These are phyloP conservation scores for Sporothrix globosa DNA, from an alignment of 2,329 filamentous ascomycete species.

Conservation along the genomic window DNA sequence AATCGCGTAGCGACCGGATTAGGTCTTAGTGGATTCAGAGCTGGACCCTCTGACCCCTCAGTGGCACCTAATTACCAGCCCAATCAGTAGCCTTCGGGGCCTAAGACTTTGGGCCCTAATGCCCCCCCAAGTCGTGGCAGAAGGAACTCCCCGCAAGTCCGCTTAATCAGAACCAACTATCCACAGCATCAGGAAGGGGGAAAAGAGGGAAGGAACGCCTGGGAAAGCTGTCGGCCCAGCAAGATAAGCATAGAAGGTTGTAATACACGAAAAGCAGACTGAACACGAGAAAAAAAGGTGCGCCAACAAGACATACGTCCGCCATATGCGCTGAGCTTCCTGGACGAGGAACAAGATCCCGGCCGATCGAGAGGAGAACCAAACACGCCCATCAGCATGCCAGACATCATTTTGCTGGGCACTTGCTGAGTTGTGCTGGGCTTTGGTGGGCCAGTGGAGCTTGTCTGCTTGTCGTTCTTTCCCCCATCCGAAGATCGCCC, in stretches of 20 bases:
- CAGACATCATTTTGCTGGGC: background rate
- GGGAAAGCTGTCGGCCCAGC: background rate
- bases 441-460: conserved; percentile 6
- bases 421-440: background rate
- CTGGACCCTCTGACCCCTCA: background rate
- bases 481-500: conserved; percentile 21
- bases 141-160: background rate
- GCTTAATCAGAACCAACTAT: conserved; percentile 24
- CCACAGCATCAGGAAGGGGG: conserved; percentile 9
- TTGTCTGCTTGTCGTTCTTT: conserved; percentile 19
- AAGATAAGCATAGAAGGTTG: no score
- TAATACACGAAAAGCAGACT: no score
- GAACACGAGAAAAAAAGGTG: background rate
- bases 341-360: background rate
- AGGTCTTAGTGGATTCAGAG: background rate
- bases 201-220: conserved; percentile 17
- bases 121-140: background rate
- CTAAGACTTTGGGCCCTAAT: no score
- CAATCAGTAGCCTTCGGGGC: background rate
- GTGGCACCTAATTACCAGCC: background rate
- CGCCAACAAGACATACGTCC: background rate
- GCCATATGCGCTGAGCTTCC: background rate
- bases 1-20: background rate
- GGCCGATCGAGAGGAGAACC: background rate
- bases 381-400: background rate